phyloP scores from a whole-genome alignment of 805 yeast genomes.

The Clavispora fructus region DNA sequence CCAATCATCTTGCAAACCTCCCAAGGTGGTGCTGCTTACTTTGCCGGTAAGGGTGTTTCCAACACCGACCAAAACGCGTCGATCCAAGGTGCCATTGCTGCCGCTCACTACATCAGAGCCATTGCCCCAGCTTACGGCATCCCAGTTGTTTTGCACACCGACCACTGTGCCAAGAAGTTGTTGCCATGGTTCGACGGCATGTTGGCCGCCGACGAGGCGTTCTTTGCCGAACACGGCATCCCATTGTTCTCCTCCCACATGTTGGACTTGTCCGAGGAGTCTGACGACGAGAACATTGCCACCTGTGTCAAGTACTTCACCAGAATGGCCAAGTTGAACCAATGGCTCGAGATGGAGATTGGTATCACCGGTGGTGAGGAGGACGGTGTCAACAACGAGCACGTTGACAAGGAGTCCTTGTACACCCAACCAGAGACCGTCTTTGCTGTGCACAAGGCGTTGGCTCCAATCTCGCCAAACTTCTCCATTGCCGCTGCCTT shows the following conservation, averaged over 20 bases:
- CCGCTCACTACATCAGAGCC: conserved; percentile 95
- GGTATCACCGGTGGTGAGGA: conserved; percentile 99
- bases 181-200: conserved; percentile 99
- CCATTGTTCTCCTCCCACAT: conserved; percentile 98
- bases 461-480: conserved; percentile 88
- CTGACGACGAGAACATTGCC: conserved; percentile 92
- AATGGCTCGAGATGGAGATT: conserved; percentile 99
- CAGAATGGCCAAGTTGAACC: conserved; percentile 90
- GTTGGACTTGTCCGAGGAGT: conserved; percentile 96
- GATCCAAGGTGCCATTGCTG: conserved; percentile 91
- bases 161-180: conserved; percentile 97
- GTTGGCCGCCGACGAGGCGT: conserved; percentile 94
- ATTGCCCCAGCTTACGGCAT: conserved; percentile 95
- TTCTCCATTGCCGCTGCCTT: conserved; percentile 99
- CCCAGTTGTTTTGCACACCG: conserved; percentile 96
- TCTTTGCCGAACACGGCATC: conserved; percentile 79
- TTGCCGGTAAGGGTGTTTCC: conserved; percentile 98
- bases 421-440: conserved; percentile 97
- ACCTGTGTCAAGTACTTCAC: conserved; percentile 92
- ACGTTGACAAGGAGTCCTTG: conserved; percentile 77
- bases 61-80: conserved; percentile 93
- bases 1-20: conserved; percentile 97
- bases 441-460: conserved; percentile 83
- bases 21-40: conserved; percentile 99
- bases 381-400: conserved; percentile 99